A percentile compares a stretch with the other conserved stretches of the same genome.
Conservation (phyloP, 305 asterid genomes). For the Salvia sclarea region DNA sequence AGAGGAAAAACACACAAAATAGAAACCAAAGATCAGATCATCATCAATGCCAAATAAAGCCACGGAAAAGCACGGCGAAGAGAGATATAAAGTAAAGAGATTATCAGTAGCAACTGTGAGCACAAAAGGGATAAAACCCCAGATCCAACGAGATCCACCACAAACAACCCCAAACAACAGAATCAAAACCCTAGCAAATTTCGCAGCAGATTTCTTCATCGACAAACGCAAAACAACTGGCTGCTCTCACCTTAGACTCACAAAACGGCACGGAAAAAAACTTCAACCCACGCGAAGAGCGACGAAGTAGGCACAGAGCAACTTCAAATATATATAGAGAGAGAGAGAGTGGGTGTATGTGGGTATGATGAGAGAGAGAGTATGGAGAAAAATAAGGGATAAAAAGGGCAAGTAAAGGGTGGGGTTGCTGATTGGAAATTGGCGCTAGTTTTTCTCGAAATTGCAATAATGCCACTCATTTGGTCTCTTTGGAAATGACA, state of each 20-base stretch:
- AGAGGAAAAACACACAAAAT: background rate
- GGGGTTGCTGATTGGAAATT: conserved; percentile 5
- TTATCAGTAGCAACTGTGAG: conserved; percentile 1
- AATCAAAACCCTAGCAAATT: conserved; percentile 29
- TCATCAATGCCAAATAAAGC: conserved; percentile 5
- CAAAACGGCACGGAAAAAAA: background rate
- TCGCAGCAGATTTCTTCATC: conserved; percentile 15
- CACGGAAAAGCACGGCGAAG: background rate
- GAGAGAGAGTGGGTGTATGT: conserved; percentile 22
- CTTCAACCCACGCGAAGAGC: conserved; percentile 19
- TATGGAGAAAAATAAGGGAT: conserved; percentile 19
- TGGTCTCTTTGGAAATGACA: conserved; percentile 35
- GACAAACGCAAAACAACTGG: background rate
- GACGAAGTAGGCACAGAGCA: conserved; percentile 23
- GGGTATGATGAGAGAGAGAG: conserved; percentile 28
- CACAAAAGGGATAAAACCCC: background rate
- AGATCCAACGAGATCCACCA: conserved; percentile 40
- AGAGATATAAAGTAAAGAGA: conserved; percentile 1
- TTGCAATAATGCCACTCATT: conserved; percentile 25
- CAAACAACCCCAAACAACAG: background rate
- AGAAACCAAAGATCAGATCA: conserved; percentile 23
- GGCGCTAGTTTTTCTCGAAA: background rate
- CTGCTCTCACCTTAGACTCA: conserved; percentile 19
- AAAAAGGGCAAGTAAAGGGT: conserved; percentile 14
- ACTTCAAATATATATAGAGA: conserved; percentile 24